These are phyloP conservation scores for Trebouxia gelatinosa DNA, from an alignment of 163 green algal species.

Conservation along the genomic window DNA sequence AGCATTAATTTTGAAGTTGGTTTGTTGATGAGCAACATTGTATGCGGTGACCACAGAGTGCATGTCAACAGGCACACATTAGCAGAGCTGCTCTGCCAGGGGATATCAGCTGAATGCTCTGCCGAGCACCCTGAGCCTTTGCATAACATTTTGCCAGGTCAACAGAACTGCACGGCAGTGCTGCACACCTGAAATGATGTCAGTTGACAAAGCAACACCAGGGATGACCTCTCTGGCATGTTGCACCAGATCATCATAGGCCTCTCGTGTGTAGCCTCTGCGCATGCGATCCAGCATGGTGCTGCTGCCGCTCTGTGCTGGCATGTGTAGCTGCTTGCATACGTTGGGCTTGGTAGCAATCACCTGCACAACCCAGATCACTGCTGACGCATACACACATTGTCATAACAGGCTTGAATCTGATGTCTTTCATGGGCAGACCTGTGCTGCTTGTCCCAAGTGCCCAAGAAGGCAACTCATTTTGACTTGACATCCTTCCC, in stretches of 20 bases:
- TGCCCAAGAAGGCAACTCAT: background rate
- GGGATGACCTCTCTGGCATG: constrained; percentile 60
- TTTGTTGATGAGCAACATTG: too few species aligned
- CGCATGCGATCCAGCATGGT: constrained; percentile 76
- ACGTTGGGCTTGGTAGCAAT: constrained; percentile 76
- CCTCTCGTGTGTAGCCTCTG: constrained; percentile 80
- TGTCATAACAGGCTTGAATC: background rate
- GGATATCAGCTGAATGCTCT: too few species aligned
- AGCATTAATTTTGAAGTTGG: too few species aligned
- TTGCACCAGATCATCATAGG: constrained; percentile 81
- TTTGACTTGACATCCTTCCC: too few species aligned
- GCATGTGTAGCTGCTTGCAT: constrained; percentile 88
- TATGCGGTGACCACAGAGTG: too few species aligned
- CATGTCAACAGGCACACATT: too few species aligned
- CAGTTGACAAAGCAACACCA: constrained; percentile 75
- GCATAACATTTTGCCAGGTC: too few species aligned
- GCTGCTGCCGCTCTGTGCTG: constrained; percentile 82
- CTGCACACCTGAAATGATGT: constrained; percentile 81
- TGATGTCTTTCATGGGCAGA: background rate
- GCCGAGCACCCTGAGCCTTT: too few species aligned
- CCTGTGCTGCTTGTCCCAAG: background rate
- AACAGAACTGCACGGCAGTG: too few species aligned
- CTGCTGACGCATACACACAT: background rate
- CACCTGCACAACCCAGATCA: constrained; percentile 49
- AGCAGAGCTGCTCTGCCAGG: too few species aligned